Base-by-base conservation (phyloP, 768 basidiomycete genomes). In the Phanerodontia chrysosporium region DNA sequence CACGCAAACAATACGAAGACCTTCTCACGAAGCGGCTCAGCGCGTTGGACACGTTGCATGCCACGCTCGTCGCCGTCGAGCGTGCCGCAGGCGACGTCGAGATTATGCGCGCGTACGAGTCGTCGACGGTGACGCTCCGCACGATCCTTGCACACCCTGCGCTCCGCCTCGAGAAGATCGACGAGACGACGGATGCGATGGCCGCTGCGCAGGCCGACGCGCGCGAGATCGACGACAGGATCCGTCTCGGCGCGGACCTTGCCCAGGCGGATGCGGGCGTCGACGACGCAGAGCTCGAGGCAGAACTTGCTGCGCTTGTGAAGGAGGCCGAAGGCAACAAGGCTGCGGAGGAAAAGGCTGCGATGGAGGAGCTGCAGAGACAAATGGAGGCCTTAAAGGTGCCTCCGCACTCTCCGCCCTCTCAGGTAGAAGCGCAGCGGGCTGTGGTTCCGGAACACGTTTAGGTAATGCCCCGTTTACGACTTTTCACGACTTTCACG, bases 31-130 rank as follows among this genome's bases (percentile, higher is more conserved):
- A 93, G 67, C 85, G 94, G 13, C 70, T 95, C 2, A 81, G 78
- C 10, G 86, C 92, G 1, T 75, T 93, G 5, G 82, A 85, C 58
- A 90, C 85, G 36, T 75, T 98, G 8, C 85, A 90, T 63, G 76
- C 83, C 13, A 93, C 94, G 0, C 71, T 97, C 36, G 75, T 92
- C 46, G 81, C 83, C 46, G 92, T 98, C 5, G 93, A 98, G 73
- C 82, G 86, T 2, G 91, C 95, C n/a, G 90, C 90, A 28, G 88
- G 87, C 2, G 90, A 98, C 71, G 79, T 95, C 12, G 87, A 93
- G 92, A 90, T 97, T 51, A 85, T 98, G 83, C 83, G 82, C 64
- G 83, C 86, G 0, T 98, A 96, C 68, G 83, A 92, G 71, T 84
- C 86, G 2, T 95, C 94, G 6, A 87, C 92, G 0, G 72, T 81